phyloP scores from a whole-genome alignment of 129 eudicot genomes.

The Saposhnikovia divaricata region DNA sequence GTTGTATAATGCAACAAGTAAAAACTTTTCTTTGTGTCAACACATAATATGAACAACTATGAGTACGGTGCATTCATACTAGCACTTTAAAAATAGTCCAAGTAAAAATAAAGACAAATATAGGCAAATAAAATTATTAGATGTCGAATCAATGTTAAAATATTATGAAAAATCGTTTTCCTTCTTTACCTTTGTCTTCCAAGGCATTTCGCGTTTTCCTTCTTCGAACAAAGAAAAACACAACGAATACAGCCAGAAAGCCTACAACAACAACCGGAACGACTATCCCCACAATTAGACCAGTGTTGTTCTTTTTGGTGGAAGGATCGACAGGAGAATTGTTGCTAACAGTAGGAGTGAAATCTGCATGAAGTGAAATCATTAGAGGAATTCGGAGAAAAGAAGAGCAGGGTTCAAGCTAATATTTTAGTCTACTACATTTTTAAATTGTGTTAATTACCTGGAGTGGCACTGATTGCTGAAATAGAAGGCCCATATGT shows the following conservation, averaged over 20 bases:
- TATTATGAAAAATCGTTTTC: neutral
- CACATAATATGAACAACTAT: neutral
- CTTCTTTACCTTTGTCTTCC: constrained; percentile 62
- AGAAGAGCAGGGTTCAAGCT: constrained; percentile 2
- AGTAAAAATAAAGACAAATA: neutral
- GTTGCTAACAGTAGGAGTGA: neutral
- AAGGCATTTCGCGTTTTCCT: constrained; percentile 28
- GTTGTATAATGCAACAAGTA: neutral
- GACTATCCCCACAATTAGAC: constrained; percentile 57
- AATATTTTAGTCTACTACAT: neutral
- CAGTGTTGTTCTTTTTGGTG: constrained; percentile 32
- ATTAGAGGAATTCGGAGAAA: neutral
- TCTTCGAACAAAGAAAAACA: constrained; percentile 31
- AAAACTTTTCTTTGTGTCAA: neutral
- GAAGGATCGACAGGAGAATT: constrained; percentile 36
- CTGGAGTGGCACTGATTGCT: constrained; percentile 80
- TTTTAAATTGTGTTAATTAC: constrained; percentile 20
- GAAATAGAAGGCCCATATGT: constrained; percentile 74
- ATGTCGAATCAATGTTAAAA: neutral
- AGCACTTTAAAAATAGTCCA: neutral
- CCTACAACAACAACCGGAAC: constrained; percentile 34
- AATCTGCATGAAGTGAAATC: neutral
- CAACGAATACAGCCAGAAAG: constrained; percentile 31
- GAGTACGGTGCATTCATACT: neutral
- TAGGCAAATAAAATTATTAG: neutral